phyloP scores from a whole-genome alignment of 768 basidiomycete species.

The Serendipita sp. region DNA sequence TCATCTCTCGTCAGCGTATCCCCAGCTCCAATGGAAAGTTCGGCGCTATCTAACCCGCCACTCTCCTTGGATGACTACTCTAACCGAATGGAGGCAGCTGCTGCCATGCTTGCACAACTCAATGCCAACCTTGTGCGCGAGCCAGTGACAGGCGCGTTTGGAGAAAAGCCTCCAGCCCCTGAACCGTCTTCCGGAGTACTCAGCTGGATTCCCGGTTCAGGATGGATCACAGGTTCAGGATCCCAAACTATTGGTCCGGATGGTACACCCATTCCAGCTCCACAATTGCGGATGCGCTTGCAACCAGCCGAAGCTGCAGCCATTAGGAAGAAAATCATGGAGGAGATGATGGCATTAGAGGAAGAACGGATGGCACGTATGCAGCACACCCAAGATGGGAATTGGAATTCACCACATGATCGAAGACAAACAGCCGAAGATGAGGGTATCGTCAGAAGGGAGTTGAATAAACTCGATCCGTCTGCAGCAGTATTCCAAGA shows the following conservation, averaged over 20 bases:
- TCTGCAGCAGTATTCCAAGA: conserved; percentile 93
- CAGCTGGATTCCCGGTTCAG: conserved; percentile 41
- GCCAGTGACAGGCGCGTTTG: conserved; percentile 20
- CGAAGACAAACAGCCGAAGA: conserved; percentile 58
- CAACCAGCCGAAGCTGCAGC: conserved; percentile 72
- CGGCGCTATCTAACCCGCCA: not conserved
- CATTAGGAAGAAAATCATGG: conserved; percentile 92
- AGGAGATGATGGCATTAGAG: conserved; percentile 93
- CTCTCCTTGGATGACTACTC: conserved; percentile 95
- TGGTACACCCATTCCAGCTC: conserved; percentile 19
- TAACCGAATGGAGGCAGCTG: conserved; percentile 95
- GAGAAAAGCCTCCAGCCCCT: conserved; percentile 12
- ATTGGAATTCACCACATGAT: conserved; percentile 17
- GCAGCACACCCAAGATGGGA: conserved; percentile 24
- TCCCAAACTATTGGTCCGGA: conserved; percentile 8
- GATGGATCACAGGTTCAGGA: conserved; percentile 28
- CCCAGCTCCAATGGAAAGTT: not conserved
- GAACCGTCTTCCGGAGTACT: conserved; percentile 21
- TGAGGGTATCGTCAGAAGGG: conserved; percentile 82
- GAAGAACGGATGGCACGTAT: conserved; percentile 94
- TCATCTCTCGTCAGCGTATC: conserved; percentile 7
- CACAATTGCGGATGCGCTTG: conserved; percentile 47
- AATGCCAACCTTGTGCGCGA: conserved; percentile 65
- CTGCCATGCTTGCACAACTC: conserved; percentile 94
- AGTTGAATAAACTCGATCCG: conserved; percentile 89